These are phyloP conservation scores for Coemansia sp. DNA, from an alignment of 192 early-diverging fungal genomes.

Conservation along the genomic window DNA sequence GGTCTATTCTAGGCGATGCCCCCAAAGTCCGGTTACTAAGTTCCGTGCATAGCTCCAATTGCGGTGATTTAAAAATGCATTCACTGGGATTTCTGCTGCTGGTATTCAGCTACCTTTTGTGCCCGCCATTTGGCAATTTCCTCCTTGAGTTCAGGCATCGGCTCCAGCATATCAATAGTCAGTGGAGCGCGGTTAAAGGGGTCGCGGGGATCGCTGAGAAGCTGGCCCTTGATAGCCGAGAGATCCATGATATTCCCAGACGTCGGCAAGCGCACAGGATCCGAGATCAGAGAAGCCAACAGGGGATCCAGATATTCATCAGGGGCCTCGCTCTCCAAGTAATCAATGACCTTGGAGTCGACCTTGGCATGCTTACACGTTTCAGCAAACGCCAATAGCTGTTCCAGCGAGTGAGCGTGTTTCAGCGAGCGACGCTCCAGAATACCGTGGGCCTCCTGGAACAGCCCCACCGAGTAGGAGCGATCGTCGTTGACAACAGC, in stretches of 20 bases:
- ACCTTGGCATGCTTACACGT: slow-evolving; percentile 71
- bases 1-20: background rate
- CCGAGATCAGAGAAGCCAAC: slow-evolving; percentile 82
- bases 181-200: slow-evolving; percentile 93
- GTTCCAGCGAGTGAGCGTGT: slow-evolving; percentile 58
- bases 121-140: slow-evolving; percentile 45
- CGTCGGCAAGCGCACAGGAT: slow-evolving; percentile 89
- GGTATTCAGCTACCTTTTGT: slow-evolving; percentile 25
- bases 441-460: slow-evolving; percentile 71
- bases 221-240: slow-evolving; percentile 82
- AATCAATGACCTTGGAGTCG: slow-evolving; percentile 66
- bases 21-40: background rate
- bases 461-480: slow-evolving; percentile 75
- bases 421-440: slow-evolving; percentile 67
- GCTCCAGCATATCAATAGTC: slow-evolving; percentile 80
- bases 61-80: background rate
- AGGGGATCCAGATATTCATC: slow-evolving; percentile 91
- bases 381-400: slow-evolving; percentile 66
- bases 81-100: background rate
- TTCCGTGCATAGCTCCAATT: background rate
- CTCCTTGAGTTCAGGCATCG: slow-evolving; percentile 62
- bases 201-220: slow-evolving; percentile 85
- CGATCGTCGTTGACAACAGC: slow-evolving; percentile 85
- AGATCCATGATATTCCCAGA: slow-evolving; percentile 79
- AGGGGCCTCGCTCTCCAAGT: slow-evolving; percentile 77